Evolutionary conservation across 2,329 filamentous ascomycete species (phyloP).

Genomic region (Lachnellula cervina): DNA sequence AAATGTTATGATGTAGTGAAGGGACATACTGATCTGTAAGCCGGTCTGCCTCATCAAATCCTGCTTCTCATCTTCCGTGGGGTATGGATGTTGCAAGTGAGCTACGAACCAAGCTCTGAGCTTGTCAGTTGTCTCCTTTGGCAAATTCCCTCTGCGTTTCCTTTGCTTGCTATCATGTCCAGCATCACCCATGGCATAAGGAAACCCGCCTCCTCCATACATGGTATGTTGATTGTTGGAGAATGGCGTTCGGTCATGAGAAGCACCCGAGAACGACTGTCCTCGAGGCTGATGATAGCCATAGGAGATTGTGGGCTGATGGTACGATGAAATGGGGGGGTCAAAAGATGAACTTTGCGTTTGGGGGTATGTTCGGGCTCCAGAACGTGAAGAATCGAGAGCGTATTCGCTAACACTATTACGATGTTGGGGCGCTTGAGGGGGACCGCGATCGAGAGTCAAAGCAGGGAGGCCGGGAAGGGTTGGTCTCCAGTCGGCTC

Average conservation of each 20-base stretch:
- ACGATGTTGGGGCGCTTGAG: background rate
- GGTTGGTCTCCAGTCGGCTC: slow-evolving; percentile 15
- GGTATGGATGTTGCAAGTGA: slow-evolving; percentile 79
- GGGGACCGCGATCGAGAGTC: slow-evolving; percentile 6
- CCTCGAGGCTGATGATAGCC: slow-evolving; percentile 20
- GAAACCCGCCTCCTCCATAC: slow-evolving; percentile 5
- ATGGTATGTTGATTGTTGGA: slow-evolving; percentile 9
- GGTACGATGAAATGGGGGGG: slow-evolving; percentile 6
- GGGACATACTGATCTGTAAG: slow-evolving; percentile 67
- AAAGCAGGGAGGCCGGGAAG: slow-evolving; percentile 21
- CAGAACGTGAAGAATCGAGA: slow-evolving; percentile 13
- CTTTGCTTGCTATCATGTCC: slow-evolving; percentile 29
- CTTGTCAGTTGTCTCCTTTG: slow-evolving; percentile 83
- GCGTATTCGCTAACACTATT: slow-evolving; percentile 14
- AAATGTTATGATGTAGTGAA: background rate
- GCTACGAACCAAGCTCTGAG: slow-evolving; percentile 73
- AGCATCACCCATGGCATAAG: slow-evolving; percentile 9
- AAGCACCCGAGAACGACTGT: slow-evolving; percentile 18
- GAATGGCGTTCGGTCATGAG: slow-evolving; percentile 25
- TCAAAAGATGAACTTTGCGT: slow-evolving; percentile 7
- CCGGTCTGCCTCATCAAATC: slow-evolving; percentile 71
- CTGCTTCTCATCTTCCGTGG: slow-evolving; percentile 83
- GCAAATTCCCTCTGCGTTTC: slow-evolving; percentile 75
- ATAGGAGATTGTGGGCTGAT: slow-evolving; percentile 12
- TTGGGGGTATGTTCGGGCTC: slow-evolving; percentile 14